phyloP scores from a whole-genome alignment of 495 filamentous ascomycete species.

The Immersiella caudata region DNA sequence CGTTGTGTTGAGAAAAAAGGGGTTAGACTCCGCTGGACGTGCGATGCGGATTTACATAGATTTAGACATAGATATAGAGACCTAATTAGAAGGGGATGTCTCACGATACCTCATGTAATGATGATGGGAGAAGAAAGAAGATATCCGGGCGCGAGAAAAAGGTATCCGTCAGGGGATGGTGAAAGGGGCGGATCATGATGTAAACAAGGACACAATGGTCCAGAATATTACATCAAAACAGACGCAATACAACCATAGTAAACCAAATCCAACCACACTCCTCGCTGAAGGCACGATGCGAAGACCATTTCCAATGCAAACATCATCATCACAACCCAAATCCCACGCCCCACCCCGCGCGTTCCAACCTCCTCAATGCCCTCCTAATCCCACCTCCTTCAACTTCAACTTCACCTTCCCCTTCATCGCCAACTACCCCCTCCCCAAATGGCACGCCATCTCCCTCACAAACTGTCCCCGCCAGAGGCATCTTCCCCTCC shows the following conservation, averaged over 20 bases:
- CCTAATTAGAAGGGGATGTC: background rate
- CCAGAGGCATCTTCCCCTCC: conserved; percentile 36
- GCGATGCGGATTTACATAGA: background rate
- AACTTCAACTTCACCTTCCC: background rate
- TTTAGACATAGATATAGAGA: background rate
- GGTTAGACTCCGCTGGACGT: background rate
- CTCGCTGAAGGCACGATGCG: background rate
- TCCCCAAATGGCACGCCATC: conserved; percentile 33
- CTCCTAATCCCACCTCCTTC: conserved; percentile 9
- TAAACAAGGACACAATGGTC: background rate
- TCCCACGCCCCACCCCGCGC: conserved; percentile 6
- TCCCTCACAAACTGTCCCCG: conserved; percentile 37
- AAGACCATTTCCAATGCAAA: background rate
- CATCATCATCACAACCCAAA: background rate
- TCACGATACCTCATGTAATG: background rate
- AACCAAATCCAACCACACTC: background rate
- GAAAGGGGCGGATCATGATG: background rate
- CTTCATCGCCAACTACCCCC: background rate
- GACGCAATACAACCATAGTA: background rate
- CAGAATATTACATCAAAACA: background rate
- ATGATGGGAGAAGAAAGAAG: background rate
- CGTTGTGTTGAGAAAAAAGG: background rate
- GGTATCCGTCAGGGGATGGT: background rate
- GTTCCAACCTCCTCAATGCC: conserved; percentile 18
- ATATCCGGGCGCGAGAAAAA: background rate